Evolutionary conservation across 2,329 filamentous ascomycete genomes (phyloP).

Genomic region (Xylariaceae sp.): DNA sequence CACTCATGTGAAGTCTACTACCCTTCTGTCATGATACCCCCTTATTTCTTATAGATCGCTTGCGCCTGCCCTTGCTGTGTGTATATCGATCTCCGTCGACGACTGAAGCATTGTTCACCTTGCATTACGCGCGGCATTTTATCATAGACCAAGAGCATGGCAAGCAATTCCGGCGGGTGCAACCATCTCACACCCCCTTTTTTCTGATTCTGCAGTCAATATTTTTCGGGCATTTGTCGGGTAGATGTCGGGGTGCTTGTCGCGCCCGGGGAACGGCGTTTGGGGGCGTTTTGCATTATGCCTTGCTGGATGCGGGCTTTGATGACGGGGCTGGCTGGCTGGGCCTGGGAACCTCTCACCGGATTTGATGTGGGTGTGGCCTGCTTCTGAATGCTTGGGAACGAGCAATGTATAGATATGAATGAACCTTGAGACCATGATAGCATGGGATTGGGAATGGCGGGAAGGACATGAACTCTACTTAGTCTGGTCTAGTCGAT

Average conservation of each 20-base stretch:
- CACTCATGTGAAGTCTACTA: neutral
- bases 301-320: too few relatives aligned
- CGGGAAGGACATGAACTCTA: neutral
- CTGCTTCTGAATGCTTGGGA: conserved; percentile 1
- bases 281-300: neutral
- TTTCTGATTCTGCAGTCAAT: too few relatives aligned
- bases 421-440: neutral
- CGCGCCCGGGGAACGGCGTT: conserved; percentile 12
- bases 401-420: conserved; percentile 5
- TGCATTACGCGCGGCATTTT: conserved; percentile 12
- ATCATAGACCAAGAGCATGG: conserved; percentile 19
- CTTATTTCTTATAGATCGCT: neutral
- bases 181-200: conserved; percentile 7
- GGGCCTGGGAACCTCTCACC: too few relatives aligned
- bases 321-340: too few relatives aligned
- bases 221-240: too few relatives aligned
- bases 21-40: conserved; percentile 17
- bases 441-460: conserved; percentile 3
- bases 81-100: conserved; percentile 13
- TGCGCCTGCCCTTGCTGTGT: conserved; percentile 5
- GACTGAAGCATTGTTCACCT: neutral
- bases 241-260: conserved; percentile 2
- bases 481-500: neutral
- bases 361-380: neutral
- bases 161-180: conserved; percentile 12